Evolutionary conservation across 176 grass and related monocot genomes (phyloP).

Genomic region (Stipa capillata): DNA sequence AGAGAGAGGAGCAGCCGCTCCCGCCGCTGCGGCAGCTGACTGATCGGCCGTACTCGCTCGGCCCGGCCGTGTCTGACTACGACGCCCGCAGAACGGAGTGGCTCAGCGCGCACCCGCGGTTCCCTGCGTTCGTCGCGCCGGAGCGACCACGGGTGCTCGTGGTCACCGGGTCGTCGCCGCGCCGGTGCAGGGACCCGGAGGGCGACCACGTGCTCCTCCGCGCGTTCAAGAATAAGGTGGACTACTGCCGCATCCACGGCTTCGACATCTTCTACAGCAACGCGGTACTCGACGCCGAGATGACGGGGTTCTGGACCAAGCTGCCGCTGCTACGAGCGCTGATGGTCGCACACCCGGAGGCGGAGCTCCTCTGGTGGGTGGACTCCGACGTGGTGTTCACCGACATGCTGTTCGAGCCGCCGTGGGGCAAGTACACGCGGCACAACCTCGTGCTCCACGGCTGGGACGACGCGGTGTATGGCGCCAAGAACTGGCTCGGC

Average conservation of each 20-base stretch:
- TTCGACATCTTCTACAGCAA: slow-evolving; percentile 88
- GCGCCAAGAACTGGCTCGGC: slow-evolving; percentile 46
- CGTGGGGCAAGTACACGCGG: slow-evolving; percentile 38
- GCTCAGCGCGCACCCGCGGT: slow-evolving; percentile 43
- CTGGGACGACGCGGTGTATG: slow-evolving; percentile 52
- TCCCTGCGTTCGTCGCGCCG: slow-evolving; percentile 30
- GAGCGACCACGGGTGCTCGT: slow-evolving; percentile 61
- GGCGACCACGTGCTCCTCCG: slow-evolving; percentile 80
- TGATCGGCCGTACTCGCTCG: slow-evolving; percentile 51
- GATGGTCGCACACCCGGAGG: slow-evolving; percentile 79
- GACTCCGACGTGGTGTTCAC: slow-evolving; percentile 81
- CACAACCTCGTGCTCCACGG: slow-evolving; percentile 75
- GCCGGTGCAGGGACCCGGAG: slow-evolving; percentile 38
- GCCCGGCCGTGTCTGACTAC: slow-evolving; percentile 42
- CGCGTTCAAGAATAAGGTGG: slow-evolving; percentile 86
- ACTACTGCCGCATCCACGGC: slow-evolving; percentile 86
- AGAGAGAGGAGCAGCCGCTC: slow-evolving; percentile 3
- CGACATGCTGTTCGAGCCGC: slow-evolving; percentile 83
- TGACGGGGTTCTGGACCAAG: slow-evolving; percentile 85
- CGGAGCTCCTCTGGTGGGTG: slow-evolving; percentile 80
- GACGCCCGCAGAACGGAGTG: slow-evolving; percentile 46
- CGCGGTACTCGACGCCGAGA: slow-evolving; percentile 70
- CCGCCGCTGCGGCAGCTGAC: slow-evolving; percentile 42
- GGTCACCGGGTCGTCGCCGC: slow-evolving; percentile 65
- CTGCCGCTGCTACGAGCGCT: slow-evolving; percentile 79